These are phyloP conservation scores for Isabelozyma pseudorhagii DNA, from an alignment of 805 yeast genomes.

Conservation along the genomic window DNA sequence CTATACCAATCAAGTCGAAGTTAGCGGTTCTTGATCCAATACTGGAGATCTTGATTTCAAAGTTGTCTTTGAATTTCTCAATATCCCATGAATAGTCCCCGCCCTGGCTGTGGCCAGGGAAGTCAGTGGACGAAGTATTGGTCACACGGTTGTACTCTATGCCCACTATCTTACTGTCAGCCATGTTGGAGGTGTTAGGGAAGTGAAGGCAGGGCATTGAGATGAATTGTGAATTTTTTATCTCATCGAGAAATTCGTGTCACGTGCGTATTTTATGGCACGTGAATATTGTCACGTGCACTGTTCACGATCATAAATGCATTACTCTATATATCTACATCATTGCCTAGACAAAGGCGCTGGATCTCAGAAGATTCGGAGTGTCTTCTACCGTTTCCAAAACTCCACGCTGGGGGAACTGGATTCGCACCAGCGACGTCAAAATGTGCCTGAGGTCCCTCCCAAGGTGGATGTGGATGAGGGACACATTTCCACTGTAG, in stretches of 20 bases:
- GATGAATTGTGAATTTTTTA: neutral
- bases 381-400: neutral
- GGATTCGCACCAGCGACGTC: constrained; percentile 6
- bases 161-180: constrained; percentile 61
- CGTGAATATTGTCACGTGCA: neutral
- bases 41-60: constrained; percentile 65
- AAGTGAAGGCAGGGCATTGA: constrained; percentile 1
- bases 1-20: constrained; percentile 83
- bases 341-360: neutral
- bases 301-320: neutral
- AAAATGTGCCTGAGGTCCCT: constrained; percentile 10
- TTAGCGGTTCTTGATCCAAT: constrained; percentile 69
- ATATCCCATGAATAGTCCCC: constrained; percentile 79
- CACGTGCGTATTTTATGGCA: neutral
- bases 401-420: constrained; percentile 1
- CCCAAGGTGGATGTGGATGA: constrained; percentile 24
- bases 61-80: constrained; percentile 67
- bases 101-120: constrained; percentile 76
- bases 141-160: constrained; percentile 90
- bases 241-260: neutral
- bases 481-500: constrained; percentile 34
- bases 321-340: neutral
- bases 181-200: constrained; percentile 12
- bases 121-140: constrained; percentile 84
- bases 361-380: neutral